Base-by-base conservation (phyloP, 805 yeast genomes). In the Wickerhamiella sorbophila region DNA sequence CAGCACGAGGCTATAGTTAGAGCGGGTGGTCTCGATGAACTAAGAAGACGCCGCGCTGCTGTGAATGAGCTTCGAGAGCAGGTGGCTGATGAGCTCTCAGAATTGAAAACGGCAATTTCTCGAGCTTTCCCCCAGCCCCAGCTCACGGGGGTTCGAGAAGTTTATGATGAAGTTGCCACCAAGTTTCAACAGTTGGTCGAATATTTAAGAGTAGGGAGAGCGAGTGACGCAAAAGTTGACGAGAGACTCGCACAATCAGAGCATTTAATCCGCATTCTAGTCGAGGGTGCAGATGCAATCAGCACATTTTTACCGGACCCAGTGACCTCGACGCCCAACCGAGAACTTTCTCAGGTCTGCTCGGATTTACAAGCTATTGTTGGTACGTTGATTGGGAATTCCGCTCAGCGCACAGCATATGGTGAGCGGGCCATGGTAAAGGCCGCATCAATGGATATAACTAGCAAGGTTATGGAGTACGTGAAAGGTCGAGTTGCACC, bases 1-100 rank as follows among this genome's bases (percentile, higher is more conserved):
- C 77, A 77, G 45, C 69, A 74, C 6, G 72, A 72, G 17, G 74
- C 72, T 31, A 62, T 80, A 9, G 60, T 64, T 4, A 55, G 69
- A 1, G 50, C 60, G 32, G 83, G 85, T 2, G 87, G 86, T 1
- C 48, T 64, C 8, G 15, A 16, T 9, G 33, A 12, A 9, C 18
- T 31, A 6, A 9, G 6, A 8, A 8, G 17, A 31, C 8, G 33
- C 5, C 33, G 33, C 4, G 65, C 62, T 17, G 60, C 58, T 16
- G 52, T 72, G 2, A 56, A 72, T 33, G 51, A 52, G 4, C 78
- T 75, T 44, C 64, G 78, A n/a, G 56, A 62, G 6, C 58, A 52
- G 5, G 52, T 73, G 22, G 63, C 73, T 1, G 40, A 45, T 1
- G 65, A 71, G 33, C 62, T 74, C 31, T 55, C 58, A 8, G 56